Conservation (phyloP, 495 filamentous ascomycete species). For the Xylaria scruposa region DNA sequence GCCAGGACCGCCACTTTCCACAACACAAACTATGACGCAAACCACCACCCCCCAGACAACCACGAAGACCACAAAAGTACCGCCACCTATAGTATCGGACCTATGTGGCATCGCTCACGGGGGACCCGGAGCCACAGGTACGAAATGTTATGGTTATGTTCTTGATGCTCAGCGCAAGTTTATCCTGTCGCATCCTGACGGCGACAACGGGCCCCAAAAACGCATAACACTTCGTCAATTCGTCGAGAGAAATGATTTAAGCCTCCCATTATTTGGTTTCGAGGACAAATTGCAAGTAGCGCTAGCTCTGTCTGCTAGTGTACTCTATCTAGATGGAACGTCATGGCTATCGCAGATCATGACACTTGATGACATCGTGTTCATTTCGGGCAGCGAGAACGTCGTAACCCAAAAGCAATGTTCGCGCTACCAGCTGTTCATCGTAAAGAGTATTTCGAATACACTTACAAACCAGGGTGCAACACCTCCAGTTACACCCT, state of each 20-base stretch:
- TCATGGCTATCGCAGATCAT: slow-evolving; percentile 26
- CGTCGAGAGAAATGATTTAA: not conserved
- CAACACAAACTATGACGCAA: too few relatives aligned
- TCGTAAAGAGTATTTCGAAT: not conserved
- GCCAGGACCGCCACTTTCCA: too few relatives aligned
- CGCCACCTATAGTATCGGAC: not conserved
- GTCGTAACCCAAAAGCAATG: not conserved
- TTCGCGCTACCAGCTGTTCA: not conserved
- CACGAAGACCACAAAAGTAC: not conserved
- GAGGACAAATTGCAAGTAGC: slow-evolving; percentile 24
- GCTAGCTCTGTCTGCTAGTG: slow-evolving; percentile 25
- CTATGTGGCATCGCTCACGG: not conserved
- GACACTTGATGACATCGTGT: slow-evolving; percentile 27
- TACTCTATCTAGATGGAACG: slow-evolving; percentile 24
- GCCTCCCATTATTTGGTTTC: not conserved
- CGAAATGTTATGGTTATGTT: not conserved
- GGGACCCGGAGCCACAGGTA: not conserved
- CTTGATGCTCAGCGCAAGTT: not conserved
- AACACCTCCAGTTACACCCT: not conserved
- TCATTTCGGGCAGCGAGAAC: not conserved
- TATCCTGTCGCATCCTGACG: not conserved
- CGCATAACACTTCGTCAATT: slow-evolving; percentile 11
- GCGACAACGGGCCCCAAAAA: not conserved
- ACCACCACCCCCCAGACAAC: not conserved
- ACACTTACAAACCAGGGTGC: not conserved